phyloP scores from a whole-genome alignment of 2,329 filamentous ascomycete genomes.

The Coniella vitis region DNA sequence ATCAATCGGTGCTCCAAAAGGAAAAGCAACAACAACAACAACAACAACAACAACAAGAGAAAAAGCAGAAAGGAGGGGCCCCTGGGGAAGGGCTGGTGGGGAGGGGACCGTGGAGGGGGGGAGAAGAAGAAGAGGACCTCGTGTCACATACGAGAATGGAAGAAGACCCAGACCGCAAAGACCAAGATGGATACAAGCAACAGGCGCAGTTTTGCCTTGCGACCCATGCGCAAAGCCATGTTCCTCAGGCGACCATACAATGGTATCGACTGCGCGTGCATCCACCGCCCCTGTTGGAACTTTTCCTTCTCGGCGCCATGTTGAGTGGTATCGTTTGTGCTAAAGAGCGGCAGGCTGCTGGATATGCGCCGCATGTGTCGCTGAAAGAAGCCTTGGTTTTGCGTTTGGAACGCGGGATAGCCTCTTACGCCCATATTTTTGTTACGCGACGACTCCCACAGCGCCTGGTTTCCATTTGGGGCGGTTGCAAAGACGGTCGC shows the following conservation, averaged over 20 bases:
- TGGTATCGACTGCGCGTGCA: slow-evolving; percentile 34
- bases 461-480: slow-evolving; percentile 44
- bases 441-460: slow-evolving; percentile 72
- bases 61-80: too few relatives aligned
- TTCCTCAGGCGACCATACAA: slow-evolving; percentile 40
- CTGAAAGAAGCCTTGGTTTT: slow-evolving; percentile 81
- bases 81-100: too few relatives aligned
- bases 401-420: slow-evolving; percentile 72
- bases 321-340: slow-evolving; percentile 29
- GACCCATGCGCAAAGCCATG: slow-evolving; percentile 46
- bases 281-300: slow-evolving; percentile 52
- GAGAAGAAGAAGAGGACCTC: neutral
- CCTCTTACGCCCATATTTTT: slow-evolving; percentile 62
- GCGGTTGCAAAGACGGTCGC: slow-evolving; percentile 39
- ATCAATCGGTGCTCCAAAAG: too few relatives aligned
- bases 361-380: slow-evolving; percentile 78
- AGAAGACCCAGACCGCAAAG: slow-evolving; percentile 58
- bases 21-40: too few relatives aligned
- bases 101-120: too few relatives aligned
- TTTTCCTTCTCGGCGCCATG: slow-evolving; percentile 75
- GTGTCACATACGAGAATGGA: slow-evolving; percentile 61
- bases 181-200: slow-evolving; percentile 54
- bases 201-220: slow-evolving; percentile 59
- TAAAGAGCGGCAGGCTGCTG: slow-evolving; percentile 69
- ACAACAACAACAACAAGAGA: too few relatives aligned